Evolutionary conservation across 2,329 filamentous ascomycete species (phyloP), one percentile per base, ranked within the genome.

Genomic region (Alternaria arbusti): DNA sequence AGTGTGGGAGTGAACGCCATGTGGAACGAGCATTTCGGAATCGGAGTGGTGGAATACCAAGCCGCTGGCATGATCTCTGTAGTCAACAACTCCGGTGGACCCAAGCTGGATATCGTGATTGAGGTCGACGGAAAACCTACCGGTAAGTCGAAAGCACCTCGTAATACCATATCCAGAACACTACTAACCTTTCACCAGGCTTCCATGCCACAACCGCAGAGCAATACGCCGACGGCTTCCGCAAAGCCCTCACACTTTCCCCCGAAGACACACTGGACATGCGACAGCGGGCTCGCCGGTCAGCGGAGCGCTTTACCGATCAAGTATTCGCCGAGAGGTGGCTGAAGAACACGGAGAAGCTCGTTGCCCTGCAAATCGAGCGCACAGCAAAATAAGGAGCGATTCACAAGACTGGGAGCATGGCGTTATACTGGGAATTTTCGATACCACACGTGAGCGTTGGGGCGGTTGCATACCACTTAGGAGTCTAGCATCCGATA

Each of bases 21-120:
- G 96, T 99, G 96, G 95, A 98, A 97, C 78, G 96, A 99, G 82
- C 96, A 99, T 80, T 99, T 99, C 78, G 96, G 96, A 22, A 99
- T 99, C 63, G 96, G 96, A 1, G 94, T 98, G 15, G 96, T 99
- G 44, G 96, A 99, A 83, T 99, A 98, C 77, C 94, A 98, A 78
- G 96, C 96, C 5, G 96, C 96, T 0, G 96, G 96, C 1, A 84
- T 99, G 61, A 94, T 99, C 61, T 90, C 91, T 6, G 94, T 99
- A 0, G 96, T 98, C 9, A 96, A 99, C 74, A 86, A 97, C 79
- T 96, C 92, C 54, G 96, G 95, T 9, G 96, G 96, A 0, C 96
- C 96, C 2, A 97, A 96, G 81, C 82, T 93, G 66, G 96, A 99
- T 77, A 99, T 99, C 70, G 95, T 98, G 15, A 87, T 93, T 10